Evolutionary conservation across 352 stramenopile species (phyloP), one percentile per base, ranked within the genome.

Genomic region (Phytophthora pseudosyringae): DNA sequence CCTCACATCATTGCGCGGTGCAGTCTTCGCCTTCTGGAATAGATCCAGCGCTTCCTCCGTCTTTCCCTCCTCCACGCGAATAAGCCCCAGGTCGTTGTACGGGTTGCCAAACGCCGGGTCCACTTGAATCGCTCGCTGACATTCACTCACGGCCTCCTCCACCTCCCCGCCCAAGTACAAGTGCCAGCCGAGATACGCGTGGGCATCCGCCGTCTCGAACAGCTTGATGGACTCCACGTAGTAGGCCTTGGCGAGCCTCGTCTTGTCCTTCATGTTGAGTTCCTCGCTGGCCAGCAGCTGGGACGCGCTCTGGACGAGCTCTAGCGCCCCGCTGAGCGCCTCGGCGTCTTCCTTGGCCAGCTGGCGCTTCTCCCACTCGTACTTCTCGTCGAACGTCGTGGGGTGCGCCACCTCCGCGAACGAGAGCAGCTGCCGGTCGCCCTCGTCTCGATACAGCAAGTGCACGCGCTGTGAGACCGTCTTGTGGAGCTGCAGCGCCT

Each of bases 31-130:
- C 31, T 81, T 86, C n/a, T 74, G 59, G 55, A 90, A 90, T 15
- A 93, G 66, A 43, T 77, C 58, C 15, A 81, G 56, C 0, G 84
- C 84, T 41, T 89, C 82, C 1, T 86, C 62, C 31, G 87, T 73
- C 38, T 70, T 74, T 3, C 81, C 84, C 59, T 91, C 75, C 13
- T 90, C 67, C 4, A 86, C 68, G 5, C 79, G 80, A 26, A 93
- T 86, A 6, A 90, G 64, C 3, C 76, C 84, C 25, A 93, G 76
- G 39, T 90, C 79, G 49, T 91, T 91, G 65, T 91, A 93, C 21
- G 84, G 49, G 26, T 90, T 91, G 4, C 84, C 84, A 47, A 91
- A 87, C 32, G 64, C 45, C 25, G 82, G 81, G 32, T 93, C 84
- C n/a, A 93, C 49, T 52, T 81, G 69, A 31, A 91, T 90, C 28